phyloP scores from a whole-genome alignment of 148 eudicot species.

The Vaccinium darrowii region DNA sequence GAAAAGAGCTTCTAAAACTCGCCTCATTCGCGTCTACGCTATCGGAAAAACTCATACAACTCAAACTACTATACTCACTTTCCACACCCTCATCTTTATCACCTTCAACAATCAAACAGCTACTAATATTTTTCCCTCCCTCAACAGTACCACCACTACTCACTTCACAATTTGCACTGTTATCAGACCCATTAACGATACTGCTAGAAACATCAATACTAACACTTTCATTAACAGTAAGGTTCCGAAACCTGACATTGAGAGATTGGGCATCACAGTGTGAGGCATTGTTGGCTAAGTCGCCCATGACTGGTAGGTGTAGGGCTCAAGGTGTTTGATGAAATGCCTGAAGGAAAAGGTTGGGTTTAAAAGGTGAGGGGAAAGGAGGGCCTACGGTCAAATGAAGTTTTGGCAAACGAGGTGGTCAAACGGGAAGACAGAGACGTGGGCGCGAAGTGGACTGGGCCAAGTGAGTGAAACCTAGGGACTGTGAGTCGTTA shows the following conservation, averaged over 20 bases:
- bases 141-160: slow-evolving; percentile 29
- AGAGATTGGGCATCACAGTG: slow-evolving; percentile 26
- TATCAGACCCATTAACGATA: slow-evolving; percentile 33
- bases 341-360: neutral
- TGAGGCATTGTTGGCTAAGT: neutral
- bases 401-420: slow-evolving; percentile 32
- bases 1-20: slow-evolving; percentile 43
- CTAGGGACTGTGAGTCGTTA: neutral
- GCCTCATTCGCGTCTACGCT: slow-evolving; percentile 34
- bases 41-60: slow-evolving; percentile 37
- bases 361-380: neutral
- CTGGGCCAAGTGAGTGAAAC: slow-evolving; percentile 3
- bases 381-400: slow-evolving; percentile 11
- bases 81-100: slow-evolving; percentile 26
- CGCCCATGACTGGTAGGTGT: slow-evolving; percentile 27
- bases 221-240: slow-evolving; percentile 25
- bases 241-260: slow-evolving; percentile 32
- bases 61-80: slow-evolving; percentile 56
- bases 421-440: slow-evolving; percentile 54
- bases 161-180: slow-evolving; percentile 11
- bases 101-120: slow-evolving; percentile 11
- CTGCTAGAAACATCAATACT: slow-evolving; percentile 24
- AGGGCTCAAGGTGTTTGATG: neutral
- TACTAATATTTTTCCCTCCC: slow-evolving; percentile 3
- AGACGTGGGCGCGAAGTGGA: slow-evolving; percentile 29